Conservation (phyloP, 2,329 filamentous ascomycete species). For the Talaromyces marneffei region DNA sequence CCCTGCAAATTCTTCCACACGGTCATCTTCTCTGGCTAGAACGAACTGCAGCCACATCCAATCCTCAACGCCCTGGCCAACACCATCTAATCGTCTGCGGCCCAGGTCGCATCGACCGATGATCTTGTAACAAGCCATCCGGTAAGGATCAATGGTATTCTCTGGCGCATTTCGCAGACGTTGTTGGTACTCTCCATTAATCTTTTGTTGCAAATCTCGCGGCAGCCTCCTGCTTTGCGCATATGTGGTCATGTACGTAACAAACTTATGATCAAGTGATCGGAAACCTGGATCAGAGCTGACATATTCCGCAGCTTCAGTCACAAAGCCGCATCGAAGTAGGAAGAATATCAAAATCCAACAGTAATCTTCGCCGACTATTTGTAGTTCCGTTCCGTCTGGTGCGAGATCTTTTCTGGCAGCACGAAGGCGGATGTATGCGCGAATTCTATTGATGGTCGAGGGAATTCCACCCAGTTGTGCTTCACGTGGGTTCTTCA, state of each 20-base stretch:
- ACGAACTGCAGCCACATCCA: conserved; percentile 64
- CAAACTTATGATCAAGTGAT: conserved; percentile 84
- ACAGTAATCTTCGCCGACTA: conserved; percentile 73
- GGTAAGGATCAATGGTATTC: conserved; percentile 85
- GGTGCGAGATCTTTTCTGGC: conserved; percentile 76
- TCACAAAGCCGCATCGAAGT: conserved; percentile 73
- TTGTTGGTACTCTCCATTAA: conserved; percentile 84
- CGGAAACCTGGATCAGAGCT: conserved; percentile 74
- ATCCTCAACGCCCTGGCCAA: conserved; percentile 58
- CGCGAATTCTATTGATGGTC: conserved; percentile 82
- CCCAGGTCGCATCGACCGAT: conserved; percentile 69
- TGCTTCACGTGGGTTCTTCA: conserved; percentile 80
- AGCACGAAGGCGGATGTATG: conserved; percentile 77
- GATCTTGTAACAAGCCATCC: conserved; percentile 96
- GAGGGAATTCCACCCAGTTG: conserved; percentile 85
- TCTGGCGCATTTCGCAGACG: conserved; percentile 77
- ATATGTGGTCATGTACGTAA: conserved; percentile 80
- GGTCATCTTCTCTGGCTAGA: conserved; percentile 56
- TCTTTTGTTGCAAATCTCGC: conserved; percentile 74
- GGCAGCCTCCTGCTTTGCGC: conserved; percentile 72
- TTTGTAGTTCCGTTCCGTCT: conserved; percentile 74
- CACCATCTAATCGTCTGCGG: conserved; percentile 51
- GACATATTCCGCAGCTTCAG: conserved; percentile 82
- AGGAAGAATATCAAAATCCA: conserved; percentile 96
- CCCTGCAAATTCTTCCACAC: conserved; percentile 56